These are phyloP conservation scores for Tylopilus intermedius DNA, from an alignment of 768 basidiomycete species.

Conservation along the genomic window DNA sequence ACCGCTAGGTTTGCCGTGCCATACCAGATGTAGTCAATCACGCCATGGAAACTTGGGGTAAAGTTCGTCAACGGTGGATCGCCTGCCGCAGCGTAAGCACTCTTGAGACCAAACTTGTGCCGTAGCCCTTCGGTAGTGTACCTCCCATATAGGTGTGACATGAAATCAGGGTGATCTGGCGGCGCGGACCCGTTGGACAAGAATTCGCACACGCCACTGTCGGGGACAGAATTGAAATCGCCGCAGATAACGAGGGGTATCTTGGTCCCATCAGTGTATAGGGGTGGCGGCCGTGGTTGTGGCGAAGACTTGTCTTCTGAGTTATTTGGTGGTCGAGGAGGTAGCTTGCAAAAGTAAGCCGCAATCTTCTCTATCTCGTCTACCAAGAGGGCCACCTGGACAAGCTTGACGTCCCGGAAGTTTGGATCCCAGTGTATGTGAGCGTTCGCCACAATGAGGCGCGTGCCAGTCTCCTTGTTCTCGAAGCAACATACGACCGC, in stretches of 20 bases:
- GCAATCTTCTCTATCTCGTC: slow-evolving; percentile 93
- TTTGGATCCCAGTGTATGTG: slow-evolving; percentile 93
- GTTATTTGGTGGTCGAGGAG: slow-evolving; percentile 50
- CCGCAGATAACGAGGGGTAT: slow-evolving; percentile 90
- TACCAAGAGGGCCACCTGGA: slow-evolving; percentile 86
- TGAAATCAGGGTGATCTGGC: slow-evolving; percentile 83
- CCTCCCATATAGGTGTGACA: slow-evolving; percentile 84
- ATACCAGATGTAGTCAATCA: slow-evolving; percentile 95
- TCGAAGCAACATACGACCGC: slow-evolving; percentile 85
- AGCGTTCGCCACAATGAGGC: slow-evolving; percentile 83
- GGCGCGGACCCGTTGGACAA: slow-evolving; percentile 65
- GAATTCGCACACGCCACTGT: slow-evolving; percentile 90
- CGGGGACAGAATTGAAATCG: slow-evolving; percentile 91
- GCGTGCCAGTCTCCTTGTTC: slow-evolving; percentile 78
- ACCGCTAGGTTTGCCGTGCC: slow-evolving; percentile 66
- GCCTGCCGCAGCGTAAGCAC: slow-evolving; percentile 63
- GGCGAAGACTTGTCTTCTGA: slow-evolving; percentile 22
- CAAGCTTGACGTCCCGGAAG: slow-evolving; percentile 94
- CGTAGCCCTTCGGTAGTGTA: slow-evolving; percentile 87
- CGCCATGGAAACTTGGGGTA: slow-evolving; percentile 80
- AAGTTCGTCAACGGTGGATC: slow-evolving; percentile 82
- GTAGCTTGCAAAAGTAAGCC: slow-evolving; percentile 77
- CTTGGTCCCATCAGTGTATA: slow-evolving; percentile 78
- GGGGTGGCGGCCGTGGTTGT: slow-evolving; percentile 50
- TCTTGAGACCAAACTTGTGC: slow-evolving; percentile 79